These are phyloP conservation scores for Malbranchea cinnamomea DNA, from an alignment of 2,329 filamentous ascomycete species.

Conservation along the genomic window DNA sequence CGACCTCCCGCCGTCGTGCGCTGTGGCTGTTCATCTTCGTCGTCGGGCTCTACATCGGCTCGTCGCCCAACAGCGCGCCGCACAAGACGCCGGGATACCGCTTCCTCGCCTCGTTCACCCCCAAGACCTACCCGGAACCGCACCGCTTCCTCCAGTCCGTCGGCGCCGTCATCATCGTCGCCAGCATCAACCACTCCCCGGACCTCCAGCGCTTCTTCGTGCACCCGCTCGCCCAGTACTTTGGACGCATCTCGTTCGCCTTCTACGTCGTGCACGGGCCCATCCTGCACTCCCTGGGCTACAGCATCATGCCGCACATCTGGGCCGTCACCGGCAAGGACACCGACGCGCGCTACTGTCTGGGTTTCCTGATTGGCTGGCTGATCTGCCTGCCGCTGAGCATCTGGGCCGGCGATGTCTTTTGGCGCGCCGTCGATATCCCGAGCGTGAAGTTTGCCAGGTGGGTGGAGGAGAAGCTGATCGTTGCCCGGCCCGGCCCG, in stretches of 20 bases:
- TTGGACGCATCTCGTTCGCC: constrained; percentile 33
- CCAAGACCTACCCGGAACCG: constrained; percentile 25
- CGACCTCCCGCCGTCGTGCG: constrained; percentile 15
- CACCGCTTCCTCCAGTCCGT: constrained; percentile 31
- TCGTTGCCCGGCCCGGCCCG: no score
- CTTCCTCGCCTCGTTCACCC: constrained; percentile 25
- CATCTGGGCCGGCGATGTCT: constrained; percentile 44
- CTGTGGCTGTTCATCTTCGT: constrained; percentile 25
- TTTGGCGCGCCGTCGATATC: constrained; percentile 42
- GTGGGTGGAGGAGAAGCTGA: constrained; percentile 35
- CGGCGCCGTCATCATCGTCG: constrained; percentile 28
- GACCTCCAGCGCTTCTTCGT: constrained; percentile 27
- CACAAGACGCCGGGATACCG: constrained; percentile 29
- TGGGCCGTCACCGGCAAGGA: constrained; percentile 27
- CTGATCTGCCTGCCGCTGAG: constrained; percentile 25
- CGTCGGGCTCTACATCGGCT: constrained; percentile 28
- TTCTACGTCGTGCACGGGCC: constrained; percentile 35
- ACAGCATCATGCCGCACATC: constrained; percentile 28
- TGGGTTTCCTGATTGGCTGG: constrained; percentile 27
- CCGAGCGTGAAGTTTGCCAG: constrained; percentile 36
- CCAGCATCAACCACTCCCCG: constrained; percentile 25
- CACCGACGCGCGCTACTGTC: constrained; percentile 23
- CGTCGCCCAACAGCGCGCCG: constrained; percentile 25
- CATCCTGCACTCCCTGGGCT: constrained; percentile 29
- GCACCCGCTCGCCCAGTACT: constrained; percentile 27